Base-by-base conservation (phyloP, 495 filamentous ascomycete species). In the Parathielavia hyrcaniae region DNA sequence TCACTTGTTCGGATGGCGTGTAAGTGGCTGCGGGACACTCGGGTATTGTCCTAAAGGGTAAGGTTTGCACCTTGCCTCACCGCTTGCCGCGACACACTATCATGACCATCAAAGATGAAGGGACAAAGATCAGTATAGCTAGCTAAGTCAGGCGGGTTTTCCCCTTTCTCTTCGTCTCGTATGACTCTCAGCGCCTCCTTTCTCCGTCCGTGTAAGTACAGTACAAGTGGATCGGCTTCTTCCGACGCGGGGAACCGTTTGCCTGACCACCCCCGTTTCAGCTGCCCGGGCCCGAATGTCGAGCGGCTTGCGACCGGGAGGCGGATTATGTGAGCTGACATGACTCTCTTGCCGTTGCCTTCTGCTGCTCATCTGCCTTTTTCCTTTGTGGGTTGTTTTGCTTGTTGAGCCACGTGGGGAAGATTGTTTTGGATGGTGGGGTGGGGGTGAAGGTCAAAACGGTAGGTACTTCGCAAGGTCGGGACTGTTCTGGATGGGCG, bases 371-470 rank as follows among this genome's bases (percentile, higher is more conserved):
- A 10, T 32, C 16, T 32, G 13, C 14, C 46, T 23, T 12, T 23
- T 6, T 48, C n/a, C 46, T 48, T 48, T 32, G 46, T 34, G n/a
- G 46, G 32, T 32, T 48, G 46, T 44, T 44, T 22, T n/a, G n/a
- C n/a, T 44, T 44, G 41, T 40, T n/a, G 38, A 16, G 22, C 46
- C 46, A 48, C 46, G 26, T 48, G 46, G 46, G 26, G 32, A n/a
- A 17, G 46, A 14, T 17, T 48, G 32, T 23, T 34, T 48, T 48
- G 46, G 14, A 34, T 13, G 26, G 46, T 48, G 23, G 32, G 32
- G 46, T 48, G 46, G 13, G 26, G 5, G 22, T n/a, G n/a, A 8
- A 20, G 5, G 44, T 46, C 23, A 22, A 14, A 22, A n/a, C n/a
- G n/a, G n/a, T n/a, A n/a, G 44, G 44, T 46, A 46, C 44, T 22